These are phyloP conservation scores for Phytophthora pisi DNA, from an alignment of 352 stramenopile species.

Conservation along the genomic window DNA sequence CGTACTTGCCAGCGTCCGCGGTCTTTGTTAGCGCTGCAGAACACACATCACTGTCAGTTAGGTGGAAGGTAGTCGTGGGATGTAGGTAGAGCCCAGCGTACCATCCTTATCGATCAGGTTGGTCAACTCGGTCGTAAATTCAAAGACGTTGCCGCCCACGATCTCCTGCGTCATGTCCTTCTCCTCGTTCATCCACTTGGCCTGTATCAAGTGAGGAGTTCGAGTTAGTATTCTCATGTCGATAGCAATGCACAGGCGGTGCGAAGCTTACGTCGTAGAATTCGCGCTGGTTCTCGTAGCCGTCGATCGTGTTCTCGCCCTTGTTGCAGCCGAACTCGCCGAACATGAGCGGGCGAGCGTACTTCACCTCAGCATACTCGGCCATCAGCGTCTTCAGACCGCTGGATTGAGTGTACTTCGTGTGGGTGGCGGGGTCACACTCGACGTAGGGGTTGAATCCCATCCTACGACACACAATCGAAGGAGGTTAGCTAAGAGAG, in stretches of 20 bases:
- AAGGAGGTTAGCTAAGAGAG: neutral
- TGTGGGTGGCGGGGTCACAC: slow-evolving; percentile 58
- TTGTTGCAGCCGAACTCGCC: slow-evolving; percentile 83
- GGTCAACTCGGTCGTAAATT: slow-evolving; percentile 70
- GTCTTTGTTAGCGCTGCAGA: slow-evolving; percentile 44
- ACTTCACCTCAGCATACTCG: slow-evolving; percentile 55
- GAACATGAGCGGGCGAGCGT: slow-evolving; percentile 72
- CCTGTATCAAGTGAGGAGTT: slow-evolving; percentile 17
- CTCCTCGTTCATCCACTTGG: slow-evolving; percentile 81
- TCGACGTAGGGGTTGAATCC: slow-evolving; percentile 80
- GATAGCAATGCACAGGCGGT: neutral
- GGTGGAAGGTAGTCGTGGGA: neutral
- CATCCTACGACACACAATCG: slow-evolving; percentile 23
- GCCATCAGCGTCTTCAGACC: slow-evolving; percentile 66
- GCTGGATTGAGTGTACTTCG: slow-evolving; percentile 57
- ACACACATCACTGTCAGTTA: neutral
- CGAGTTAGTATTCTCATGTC: neutral
- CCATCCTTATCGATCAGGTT: slow-evolving; percentile 50
- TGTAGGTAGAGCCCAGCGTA: slow-evolving; percentile 8
- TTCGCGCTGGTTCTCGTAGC: slow-evolving; percentile 66
- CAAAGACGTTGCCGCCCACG: slow-evolving; percentile 77
- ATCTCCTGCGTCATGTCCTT: slow-evolving; percentile 66
- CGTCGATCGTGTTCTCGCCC: slow-evolving; percentile 69
- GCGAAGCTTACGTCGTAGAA: slow-evolving; percentile 56
- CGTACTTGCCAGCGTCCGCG: slow-evolving; percentile 68